Percentiles rank a stretch among this genome's conserved stretches.
These are phyloP conservation scores for Puya raimondii DNA, from an alignment of 176 grass and related monocot species.

Conservation along the genomic window DNA sequence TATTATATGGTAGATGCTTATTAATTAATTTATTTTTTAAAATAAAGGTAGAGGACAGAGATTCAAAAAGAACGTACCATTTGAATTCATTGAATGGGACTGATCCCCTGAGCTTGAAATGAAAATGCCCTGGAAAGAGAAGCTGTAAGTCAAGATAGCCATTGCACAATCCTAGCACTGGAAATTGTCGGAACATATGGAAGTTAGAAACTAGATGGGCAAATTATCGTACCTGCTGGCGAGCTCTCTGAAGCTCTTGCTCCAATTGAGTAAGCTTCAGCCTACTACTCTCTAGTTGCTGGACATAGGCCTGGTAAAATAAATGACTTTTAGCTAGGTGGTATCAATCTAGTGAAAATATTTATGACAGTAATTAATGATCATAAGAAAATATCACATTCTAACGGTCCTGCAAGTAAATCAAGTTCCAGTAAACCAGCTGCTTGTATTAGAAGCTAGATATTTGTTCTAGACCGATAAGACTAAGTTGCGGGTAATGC, in stretches of 20 bases:
- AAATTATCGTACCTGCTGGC: slow-evolving; percentile 50
- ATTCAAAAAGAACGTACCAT: slow-evolving; percentile 41
- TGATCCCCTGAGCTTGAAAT: slow-evolving; percentile 79
- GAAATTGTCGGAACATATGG: slow-evolving; percentile 10
- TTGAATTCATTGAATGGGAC: slow-evolving; percentile 45
- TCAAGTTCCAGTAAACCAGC: neutral
- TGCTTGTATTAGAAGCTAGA: neutral
- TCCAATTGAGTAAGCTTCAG: slow-evolving; percentile 92
- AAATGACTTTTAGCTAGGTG: neutral
- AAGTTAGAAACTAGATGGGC: slow-evolving; percentile 10
- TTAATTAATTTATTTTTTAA: neutral
- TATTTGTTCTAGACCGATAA: too few relatives aligned
- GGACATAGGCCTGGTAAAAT: slow-evolving; percentile 66
- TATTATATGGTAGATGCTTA: too few relatives aligned
- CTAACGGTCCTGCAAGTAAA: neutral
- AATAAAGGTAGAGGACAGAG: slow-evolving; percentile 5
- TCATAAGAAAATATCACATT: neutral
- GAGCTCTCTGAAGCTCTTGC: slow-evolving; percentile 73
- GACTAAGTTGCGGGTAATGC: too few relatives aligned
- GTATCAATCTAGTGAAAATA: neutral
- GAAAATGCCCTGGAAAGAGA: slow-evolving; percentile 64
- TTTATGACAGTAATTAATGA: neutral
- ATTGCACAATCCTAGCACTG: slow-evolving; percentile 1
- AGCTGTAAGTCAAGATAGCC: too few relatives aligned
- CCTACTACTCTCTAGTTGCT: slow-evolving; percentile 92